Conservation (phyloP, 345 rosid species). For the Pistacia vera region DNA sequence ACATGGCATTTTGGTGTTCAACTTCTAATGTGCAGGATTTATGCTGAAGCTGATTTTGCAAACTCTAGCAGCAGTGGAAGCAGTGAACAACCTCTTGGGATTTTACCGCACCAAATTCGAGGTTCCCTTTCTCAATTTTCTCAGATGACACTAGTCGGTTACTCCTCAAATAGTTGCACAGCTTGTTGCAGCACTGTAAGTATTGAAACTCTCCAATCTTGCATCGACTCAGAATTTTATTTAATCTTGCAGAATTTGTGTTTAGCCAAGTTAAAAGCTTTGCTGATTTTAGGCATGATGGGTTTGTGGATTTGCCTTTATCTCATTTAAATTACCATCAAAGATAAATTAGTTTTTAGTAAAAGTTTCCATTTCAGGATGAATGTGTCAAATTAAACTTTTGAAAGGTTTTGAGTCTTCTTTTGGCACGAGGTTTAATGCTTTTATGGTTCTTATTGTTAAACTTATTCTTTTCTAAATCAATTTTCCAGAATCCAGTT, state of each 20-base stretch:
- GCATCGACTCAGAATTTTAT: neutral
- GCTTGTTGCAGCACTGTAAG: constrained; percentile 89
- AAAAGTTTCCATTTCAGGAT: neutral
- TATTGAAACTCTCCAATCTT: neutral
- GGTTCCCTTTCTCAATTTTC: constrained; percentile 85
- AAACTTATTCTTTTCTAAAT: neutral
- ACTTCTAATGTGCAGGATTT: constrained; percentile 46
- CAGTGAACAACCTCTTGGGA: constrained; percentile 76
- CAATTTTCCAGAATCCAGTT: neutral
- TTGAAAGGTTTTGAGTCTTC: neutral
- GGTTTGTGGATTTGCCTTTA: neutral
- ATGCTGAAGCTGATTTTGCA: constrained; percentile 63
- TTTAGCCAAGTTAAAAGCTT: neutral
- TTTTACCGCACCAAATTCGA: constrained; percentile 92
- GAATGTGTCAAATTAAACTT: neutral
- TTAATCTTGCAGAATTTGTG: too few relatives aligned
- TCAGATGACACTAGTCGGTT: constrained; percentile 79
- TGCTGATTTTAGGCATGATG: neutral
- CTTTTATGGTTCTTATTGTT: neutral
- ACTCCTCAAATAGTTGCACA: constrained; percentile 82
- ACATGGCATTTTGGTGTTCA: constrained; percentile 11
- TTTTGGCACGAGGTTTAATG: neutral
- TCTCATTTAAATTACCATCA: neutral
- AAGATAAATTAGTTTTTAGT: neutral
- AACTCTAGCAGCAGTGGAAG: constrained; percentile 43